Evolutionary conservation across 2,329 filamentous ascomycete genomes (phyloP).

Genomic region (Nigrospora oryzae): DNA sequence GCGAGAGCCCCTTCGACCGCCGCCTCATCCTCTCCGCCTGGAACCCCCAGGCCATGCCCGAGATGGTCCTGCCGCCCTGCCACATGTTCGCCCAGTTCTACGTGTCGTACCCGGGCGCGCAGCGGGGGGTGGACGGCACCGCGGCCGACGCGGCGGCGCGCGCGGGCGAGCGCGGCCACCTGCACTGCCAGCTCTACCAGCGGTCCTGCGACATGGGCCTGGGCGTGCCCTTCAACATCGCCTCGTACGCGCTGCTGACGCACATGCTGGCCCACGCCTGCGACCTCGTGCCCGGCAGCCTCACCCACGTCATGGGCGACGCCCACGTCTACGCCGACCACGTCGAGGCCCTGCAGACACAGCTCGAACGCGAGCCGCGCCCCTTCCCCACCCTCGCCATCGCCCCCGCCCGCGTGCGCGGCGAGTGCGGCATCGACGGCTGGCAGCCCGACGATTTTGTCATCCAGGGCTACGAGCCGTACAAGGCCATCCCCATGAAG

Average conservation of each 20-base stretch:
- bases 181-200: slow-evolving; percentile 90
- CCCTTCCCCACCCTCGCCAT: slow-evolving; percentile 77
- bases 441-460: slow-evolving; percentile 87
- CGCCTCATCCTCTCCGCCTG: slow-evolving; percentile 87
- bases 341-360: slow-evolving; percentile 73
- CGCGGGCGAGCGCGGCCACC: slow-evolving; percentile 45
- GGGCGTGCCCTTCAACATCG: slow-evolving; percentile 96
- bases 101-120: slow-evolving; percentile 57
- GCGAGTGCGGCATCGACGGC: slow-evolving; percentile 69
- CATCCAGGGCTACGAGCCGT: slow-evolving; percentile 80
- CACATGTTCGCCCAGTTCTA: slow-evolving; percentile 99
- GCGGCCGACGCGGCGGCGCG: neutral
- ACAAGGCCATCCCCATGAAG: slow-evolving; percentile 93
- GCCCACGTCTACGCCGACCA: slow-evolving; percentile 96
- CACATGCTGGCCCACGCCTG: slow-evolving; percentile 91
- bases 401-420: slow-evolving; percentile 49
- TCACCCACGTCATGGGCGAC: slow-evolving; percentile 96
- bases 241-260: slow-evolving; percentile 84
- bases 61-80: slow-evolving; percentile 89
- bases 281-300: slow-evolving; percentile 72
- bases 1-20: slow-evolving; percentile 76
- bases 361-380: slow-evolving; percentile 71
- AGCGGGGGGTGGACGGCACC: slow-evolving; percentile 9
- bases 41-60: slow-evolving; percentile 77
- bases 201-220: slow-evolving; percentile 94